Evolutionary conservation across 2,329 filamentous ascomycete species (phyloP).

Genomic region (Hymenoscyphus albidus): DNA sequence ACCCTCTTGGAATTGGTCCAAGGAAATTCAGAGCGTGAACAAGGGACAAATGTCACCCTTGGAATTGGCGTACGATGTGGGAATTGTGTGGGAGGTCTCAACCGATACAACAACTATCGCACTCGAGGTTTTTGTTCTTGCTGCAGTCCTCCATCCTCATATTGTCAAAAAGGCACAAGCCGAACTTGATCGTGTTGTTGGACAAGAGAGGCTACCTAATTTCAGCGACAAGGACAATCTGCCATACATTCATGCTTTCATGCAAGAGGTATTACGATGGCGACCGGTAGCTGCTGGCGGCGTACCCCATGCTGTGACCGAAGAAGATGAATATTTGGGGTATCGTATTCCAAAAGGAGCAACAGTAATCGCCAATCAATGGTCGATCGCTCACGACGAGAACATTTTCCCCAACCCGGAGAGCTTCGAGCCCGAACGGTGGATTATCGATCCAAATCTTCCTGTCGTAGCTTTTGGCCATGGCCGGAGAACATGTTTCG

Average conservation of each 20-base stretch:
- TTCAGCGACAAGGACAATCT: constrained; percentile 41
- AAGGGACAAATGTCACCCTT: constrained; percentile 7
- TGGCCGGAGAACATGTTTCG: constrained; percentile 38
- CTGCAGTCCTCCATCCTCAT: constrained; percentile 33
- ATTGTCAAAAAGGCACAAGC: constrained; percentile 45
- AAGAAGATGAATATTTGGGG: constrained; percentile 53
- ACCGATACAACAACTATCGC: constrained; percentile 11
- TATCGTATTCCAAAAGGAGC: constrained; percentile 37
- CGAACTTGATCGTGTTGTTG: constrained; percentile 46
- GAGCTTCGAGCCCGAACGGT: constrained; percentile 29
- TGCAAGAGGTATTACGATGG: constrained; percentile 41
- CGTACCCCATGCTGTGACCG: constrained; percentile 50
- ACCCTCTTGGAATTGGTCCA: constrained; percentile 13
- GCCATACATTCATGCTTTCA: constrained; percentile 39
- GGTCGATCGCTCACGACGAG: constrained; percentile 10
- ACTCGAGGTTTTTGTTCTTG: constrained; percentile 40
- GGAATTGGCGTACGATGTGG: constrained; percentile 14
- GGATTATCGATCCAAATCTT: constrained; percentile 35
- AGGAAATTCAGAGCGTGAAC: constrained; percentile 6
- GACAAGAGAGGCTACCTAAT: constrained; percentile 42
- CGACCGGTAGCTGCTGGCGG: constrained; percentile 30
- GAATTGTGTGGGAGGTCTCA: constrained; percentile 12
- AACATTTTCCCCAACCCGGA: constrained; percentile 28
- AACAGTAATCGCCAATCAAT: constrained; percentile 13
- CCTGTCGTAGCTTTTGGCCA: constrained; percentile 30